phyloP scores from a whole-genome alignment of 805 yeast genomes.

The Candida maesae region DNA sequence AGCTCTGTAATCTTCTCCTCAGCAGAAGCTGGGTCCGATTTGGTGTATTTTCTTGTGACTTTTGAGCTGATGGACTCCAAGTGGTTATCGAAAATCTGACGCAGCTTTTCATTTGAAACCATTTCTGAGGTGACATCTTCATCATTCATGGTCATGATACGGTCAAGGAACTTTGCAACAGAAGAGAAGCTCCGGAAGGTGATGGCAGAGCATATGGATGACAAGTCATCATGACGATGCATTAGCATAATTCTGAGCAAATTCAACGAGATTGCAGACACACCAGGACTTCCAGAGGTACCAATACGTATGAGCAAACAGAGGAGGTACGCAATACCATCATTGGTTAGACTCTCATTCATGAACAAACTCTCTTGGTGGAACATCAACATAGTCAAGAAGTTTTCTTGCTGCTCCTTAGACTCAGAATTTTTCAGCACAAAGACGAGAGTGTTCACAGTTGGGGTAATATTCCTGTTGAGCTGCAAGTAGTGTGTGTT shows the following conservation, averaged over 20 bases:
- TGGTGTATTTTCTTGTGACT: constrained; percentile 22
- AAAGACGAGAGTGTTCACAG: constrained; percentile 17
- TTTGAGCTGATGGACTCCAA: constrained; percentile 24
- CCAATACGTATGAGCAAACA: constrained; percentile 24
- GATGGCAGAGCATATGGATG: constrained; percentile 26
- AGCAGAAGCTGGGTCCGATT: constrained; percentile 12
- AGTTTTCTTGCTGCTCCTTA: constrained; percentile 27
- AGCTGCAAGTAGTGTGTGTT: constrained; percentile 17
- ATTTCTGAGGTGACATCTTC: constrained; percentile 25
- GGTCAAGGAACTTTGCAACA: constrained; percentile 23
- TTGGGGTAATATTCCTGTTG: constrained; percentile 16
- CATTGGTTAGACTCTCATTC: constrained; percentile 31
- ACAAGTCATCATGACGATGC: constrained; percentile 29
- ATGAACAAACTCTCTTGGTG: constrained; percentile 30
- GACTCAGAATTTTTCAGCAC: constrained; percentile 20
- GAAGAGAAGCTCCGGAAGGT: constrained; percentile 22
- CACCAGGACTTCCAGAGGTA: constrained; percentile 9
- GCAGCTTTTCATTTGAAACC: constrained; percentile 16
- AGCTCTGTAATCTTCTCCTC: constrained; percentile 15
- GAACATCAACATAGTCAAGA: constrained; percentile 28
- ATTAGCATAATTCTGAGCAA: constrained; percentile 31
- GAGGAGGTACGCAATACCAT: constrained; percentile 33
- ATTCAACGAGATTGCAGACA: constrained; percentile 26
- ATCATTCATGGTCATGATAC: constrained; percentile 26
- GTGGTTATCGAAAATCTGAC: constrained; percentile 18